Conservation (phyloP, 768 basidiomycete genomes). For the Mycena filopes region DNA sequence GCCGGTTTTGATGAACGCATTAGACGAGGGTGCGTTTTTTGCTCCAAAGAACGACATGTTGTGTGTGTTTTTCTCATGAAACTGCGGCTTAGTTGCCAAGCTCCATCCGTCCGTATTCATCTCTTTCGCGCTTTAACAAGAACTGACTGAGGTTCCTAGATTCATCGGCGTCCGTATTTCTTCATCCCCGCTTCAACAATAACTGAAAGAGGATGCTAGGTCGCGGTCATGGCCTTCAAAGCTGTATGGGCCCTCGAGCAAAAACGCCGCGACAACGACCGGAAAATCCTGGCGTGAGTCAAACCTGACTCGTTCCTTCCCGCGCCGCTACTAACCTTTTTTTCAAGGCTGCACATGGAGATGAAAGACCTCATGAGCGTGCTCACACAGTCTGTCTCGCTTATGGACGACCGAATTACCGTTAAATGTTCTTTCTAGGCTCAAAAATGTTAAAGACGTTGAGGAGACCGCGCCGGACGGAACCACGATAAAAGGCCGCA, state of each 20-base stretch:
- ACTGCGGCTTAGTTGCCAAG: conserved; percentile 32
- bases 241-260: conserved; percentile 49
- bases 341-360: conserved; percentile 41
- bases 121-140: too few species aligned
- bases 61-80: too few species aligned
- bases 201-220: neutral
- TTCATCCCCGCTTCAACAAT: too few species aligned
- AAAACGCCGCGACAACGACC: conserved; percentile 51
- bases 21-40: conserved; percentile 28
- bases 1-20: conserved; percentile 35
- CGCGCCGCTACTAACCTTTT: neutral
- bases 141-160: too few species aligned
- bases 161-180: neutral
- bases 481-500: conserved; percentile 43
- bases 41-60: too few species aligned
- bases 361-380: conserved; percentile 52
- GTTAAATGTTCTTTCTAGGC: conserved; percentile 32
- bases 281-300: conserved; percentile 41
- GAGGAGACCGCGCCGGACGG: conserved; percentile 43
- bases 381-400: conserved; percentile 41
- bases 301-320: neutral
- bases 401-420: too few species aligned
- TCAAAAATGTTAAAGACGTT: conserved; percentile 42
- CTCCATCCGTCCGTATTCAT: conserved; percentile 35
- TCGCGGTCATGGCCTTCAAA: conserved; percentile 30